phyloP scores from a whole-genome alignment of 75 land plant species.

The Pseudotsuga menziesii region DNA sequence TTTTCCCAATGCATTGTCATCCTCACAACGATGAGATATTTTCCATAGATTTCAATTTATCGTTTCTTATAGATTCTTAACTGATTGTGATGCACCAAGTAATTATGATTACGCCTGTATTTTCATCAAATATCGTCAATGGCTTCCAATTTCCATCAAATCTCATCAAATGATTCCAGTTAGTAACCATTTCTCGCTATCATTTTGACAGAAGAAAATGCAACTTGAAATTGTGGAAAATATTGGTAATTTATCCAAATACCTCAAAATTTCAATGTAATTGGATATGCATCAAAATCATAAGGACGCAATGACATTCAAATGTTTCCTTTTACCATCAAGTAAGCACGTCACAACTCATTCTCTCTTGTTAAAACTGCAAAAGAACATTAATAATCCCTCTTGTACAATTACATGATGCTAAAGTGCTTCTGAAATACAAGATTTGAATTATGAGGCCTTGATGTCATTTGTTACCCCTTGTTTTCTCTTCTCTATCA shows the following conservation, averaged over 20 bases:
- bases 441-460: not conserved
- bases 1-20: slow-evolving; percentile 37
- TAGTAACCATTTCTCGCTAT: no score
- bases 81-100: not conserved
- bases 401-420: no score
- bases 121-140: not conserved
- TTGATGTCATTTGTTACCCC: slow-evolving; percentile 14
- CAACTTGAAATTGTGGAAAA: not conserved
- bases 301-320: no score
- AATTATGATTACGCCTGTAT: not conserved
- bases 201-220: no score
- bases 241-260: not conserved
- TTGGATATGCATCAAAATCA: no score
- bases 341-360: no score
- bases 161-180: not conserved
- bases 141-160: slow-evolving; percentile 4
- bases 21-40: not conserved
- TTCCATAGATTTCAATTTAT: not conserved
- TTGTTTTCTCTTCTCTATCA: not conserved
- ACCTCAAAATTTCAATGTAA: not conserved
- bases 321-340: no score
- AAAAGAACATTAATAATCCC: no score
- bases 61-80: not conserved
- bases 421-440: no score
- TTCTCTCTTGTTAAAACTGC: no score